Conservation (phyloP, 169 alveolate species). For the Plasmodium gallinaceum region DNA sequence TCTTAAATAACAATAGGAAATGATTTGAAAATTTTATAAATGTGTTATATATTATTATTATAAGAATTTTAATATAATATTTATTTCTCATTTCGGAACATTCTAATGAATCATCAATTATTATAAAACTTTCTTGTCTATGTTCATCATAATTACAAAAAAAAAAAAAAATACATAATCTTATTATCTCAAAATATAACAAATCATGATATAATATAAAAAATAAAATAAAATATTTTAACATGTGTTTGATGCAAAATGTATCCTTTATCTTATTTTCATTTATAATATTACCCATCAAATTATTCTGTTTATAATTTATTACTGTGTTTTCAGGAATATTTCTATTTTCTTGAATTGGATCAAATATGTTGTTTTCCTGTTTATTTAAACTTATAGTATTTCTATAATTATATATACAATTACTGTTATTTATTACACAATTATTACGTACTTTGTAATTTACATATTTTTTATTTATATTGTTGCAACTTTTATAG, state of each 20-base stretch:
- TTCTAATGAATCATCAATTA: constrained; percentile 58
- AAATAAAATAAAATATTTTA: constrained; percentile 21
- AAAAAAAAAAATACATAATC: constrained; percentile 56
- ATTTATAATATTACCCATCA: background rate
- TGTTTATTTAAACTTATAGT: no score
- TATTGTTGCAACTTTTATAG: no score
- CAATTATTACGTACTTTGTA: no score
- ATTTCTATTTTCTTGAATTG: no score
- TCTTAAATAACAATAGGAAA: constrained; percentile 38
- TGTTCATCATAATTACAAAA: constrained; percentile 72
- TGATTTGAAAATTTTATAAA: constrained; percentile 31
- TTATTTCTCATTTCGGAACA: constrained; percentile 22
- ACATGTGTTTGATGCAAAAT: background rate
- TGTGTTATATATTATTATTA: constrained; percentile 50
- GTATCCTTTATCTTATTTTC: background rate
- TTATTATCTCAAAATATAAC: constrained; percentile 67
- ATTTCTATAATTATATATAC: no score
- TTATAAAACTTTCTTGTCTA: constrained; percentile 32
- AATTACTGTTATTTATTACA: no score
- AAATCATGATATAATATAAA: constrained; percentile 59
- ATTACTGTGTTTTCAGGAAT: background rate
- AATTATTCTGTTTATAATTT: background rate
- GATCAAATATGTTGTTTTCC: no score
- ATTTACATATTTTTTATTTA: no score
- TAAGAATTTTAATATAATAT: constrained; percentile 34